Conservation (phyloP, 2,329 filamentous ascomycete species). For the Fusarium caatingaense region DNA sequence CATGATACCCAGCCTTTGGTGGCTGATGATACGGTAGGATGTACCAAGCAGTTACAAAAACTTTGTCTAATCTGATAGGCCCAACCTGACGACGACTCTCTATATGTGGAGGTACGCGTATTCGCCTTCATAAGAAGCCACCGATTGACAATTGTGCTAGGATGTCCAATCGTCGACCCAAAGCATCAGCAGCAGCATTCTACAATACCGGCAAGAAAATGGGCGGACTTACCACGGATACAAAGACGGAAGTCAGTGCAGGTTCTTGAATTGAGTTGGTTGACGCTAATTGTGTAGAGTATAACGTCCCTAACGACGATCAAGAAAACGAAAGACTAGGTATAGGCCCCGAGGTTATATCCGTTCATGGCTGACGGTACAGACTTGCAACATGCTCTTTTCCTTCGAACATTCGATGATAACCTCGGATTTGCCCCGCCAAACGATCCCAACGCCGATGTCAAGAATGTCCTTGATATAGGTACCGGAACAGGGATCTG, state of each 20-base stretch:
- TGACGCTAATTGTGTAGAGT: conserved; percentile 1
- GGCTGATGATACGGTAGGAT: conserved; percentile 7
- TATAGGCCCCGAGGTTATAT: not conserved
- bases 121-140: too few species aligned
- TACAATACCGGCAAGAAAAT: conserved; percentile 23
- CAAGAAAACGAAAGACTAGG: conserved; percentile 29
- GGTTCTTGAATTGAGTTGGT: accelerated
- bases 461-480: conserved; percentile 18
- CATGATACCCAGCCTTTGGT: conserved; percentile 1
- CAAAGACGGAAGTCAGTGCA: conserved; percentile 25
- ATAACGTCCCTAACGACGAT: conserved; percentile 25
- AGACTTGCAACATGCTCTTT: conserved; percentile 29
- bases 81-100: not conserved
- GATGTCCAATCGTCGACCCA: conserved; percentile 7
- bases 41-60: accelerated
- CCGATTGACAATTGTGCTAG: not conserved
- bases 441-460: not conserved
- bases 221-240: conserved; percentile 25
- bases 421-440: conserved; percentile 14
- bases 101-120: not conserved
- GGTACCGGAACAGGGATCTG: conserved; percentile 29
- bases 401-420: conserved; percentile 17
- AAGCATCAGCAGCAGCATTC: conserved; percentile 23
- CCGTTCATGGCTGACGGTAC: not conserved
- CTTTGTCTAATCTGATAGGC: not conserved